Percentiles rank a stretch among this genome's conserved stretches.
Evolutionary conservation across 2,329 filamentous ascomycete genomes (phyloP).

Genomic region (Arthrobotrys iridis): DNA sequence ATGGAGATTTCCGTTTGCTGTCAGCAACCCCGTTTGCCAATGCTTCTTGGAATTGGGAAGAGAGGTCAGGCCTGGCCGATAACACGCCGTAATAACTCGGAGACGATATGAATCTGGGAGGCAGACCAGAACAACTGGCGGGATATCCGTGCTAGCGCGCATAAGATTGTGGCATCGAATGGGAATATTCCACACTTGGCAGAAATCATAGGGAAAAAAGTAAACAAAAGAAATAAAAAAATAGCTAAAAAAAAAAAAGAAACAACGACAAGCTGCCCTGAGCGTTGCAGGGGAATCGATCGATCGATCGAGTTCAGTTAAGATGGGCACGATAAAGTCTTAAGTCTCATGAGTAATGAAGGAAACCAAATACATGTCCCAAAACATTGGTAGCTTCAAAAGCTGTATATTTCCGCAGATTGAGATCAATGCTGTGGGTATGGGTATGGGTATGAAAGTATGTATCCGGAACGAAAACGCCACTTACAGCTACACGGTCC

Average conservation of each 20-base stretch:
- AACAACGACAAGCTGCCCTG: background rate
- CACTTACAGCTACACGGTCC: slow-evolving; percentile 1
- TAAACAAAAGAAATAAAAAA: background rate
- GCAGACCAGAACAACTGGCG: slow-evolving; percentile 20
- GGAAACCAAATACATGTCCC: background rate
- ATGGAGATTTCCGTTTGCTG: slow-evolving; percentile 17
- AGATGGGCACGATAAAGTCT: slow-evolving; percentile 2
- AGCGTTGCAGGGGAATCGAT: slow-evolving; percentile 10
- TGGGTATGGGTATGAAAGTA: slow-evolving; percentile 1
- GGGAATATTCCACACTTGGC: background rate
- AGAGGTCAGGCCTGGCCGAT: slow-evolving; percentile 24
- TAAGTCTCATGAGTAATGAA: background rate
- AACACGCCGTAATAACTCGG: slow-evolving; percentile 27
- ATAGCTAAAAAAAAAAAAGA: no score
- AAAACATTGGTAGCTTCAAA: background rate
- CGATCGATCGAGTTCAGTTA: slow-evolving; percentile 23
- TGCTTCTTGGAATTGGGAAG: slow-evolving; percentile 24
- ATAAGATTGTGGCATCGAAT: slow-evolving; percentile 38
- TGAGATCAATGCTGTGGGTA: slow-evolving; percentile 12
- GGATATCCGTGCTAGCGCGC: slow-evolving; percentile 16
- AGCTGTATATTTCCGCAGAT: slow-evolving; percentile 22
- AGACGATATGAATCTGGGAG: slow-evolving; percentile 22
- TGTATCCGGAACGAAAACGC: slow-evolving; percentile 7
- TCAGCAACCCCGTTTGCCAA: background rate
- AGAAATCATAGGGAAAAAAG: background rate